Evolutionary conservation across 2,329 filamentous ascomycete genomes (phyloP).

Genomic region (Pseudonectria foliicola): DNA sequence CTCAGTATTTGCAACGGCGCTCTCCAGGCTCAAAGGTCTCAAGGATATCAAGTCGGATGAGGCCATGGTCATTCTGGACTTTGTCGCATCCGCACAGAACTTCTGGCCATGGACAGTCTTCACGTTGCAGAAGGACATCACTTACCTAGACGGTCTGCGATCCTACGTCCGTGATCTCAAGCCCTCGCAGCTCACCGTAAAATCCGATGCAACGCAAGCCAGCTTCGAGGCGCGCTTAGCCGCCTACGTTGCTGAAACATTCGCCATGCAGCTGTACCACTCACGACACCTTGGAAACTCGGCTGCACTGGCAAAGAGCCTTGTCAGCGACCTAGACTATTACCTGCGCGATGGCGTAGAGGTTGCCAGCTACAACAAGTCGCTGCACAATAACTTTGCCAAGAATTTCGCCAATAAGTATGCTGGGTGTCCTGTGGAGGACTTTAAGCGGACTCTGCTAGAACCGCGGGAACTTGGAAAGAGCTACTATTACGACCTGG

Average conservation of each 20-base stretch:
- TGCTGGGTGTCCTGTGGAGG: conserved; percentile 61
- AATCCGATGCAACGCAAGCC: conserved; percentile 47
- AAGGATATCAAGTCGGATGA: conserved; percentile 56
- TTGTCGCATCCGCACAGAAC: conserved; percentile 82
- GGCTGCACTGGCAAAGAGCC: conserved; percentile 56
- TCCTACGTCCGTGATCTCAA: conserved; percentile 58
- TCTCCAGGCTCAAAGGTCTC: conserved; percentile 63
- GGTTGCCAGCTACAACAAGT: conserved; percentile 78
- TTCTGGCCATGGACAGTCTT: conserved; percentile 94
- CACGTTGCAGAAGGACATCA: conserved; percentile 64
- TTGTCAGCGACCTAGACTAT: conserved; percentile 72
- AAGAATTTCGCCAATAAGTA: conserved; percentile 80
- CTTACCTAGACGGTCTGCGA: conserved; percentile 66
- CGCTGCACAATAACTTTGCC: conserved; percentile 76
- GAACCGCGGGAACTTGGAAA: conserved; percentile 59
- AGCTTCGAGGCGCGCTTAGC: conserved; percentile 65
- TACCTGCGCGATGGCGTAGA: conserved; percentile 70
- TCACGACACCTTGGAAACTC: conserved; percentile 68
- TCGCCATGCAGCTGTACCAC: conserved; percentile 86
- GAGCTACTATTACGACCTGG: conserved; percentile 78
- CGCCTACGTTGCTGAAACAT: conserved; percentile 76
- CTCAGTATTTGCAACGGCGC: conserved; percentile 67
- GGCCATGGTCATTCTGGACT: conserved; percentile 72
- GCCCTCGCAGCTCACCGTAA: conserved; percentile 43
- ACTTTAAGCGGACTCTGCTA: conserved; percentile 71